Evolutionary conservation across 2,329 filamentous ascomycete species (phyloP), one percentile per base, ranked within the genome.

Genomic region (Alternaria consortialis): DNA sequence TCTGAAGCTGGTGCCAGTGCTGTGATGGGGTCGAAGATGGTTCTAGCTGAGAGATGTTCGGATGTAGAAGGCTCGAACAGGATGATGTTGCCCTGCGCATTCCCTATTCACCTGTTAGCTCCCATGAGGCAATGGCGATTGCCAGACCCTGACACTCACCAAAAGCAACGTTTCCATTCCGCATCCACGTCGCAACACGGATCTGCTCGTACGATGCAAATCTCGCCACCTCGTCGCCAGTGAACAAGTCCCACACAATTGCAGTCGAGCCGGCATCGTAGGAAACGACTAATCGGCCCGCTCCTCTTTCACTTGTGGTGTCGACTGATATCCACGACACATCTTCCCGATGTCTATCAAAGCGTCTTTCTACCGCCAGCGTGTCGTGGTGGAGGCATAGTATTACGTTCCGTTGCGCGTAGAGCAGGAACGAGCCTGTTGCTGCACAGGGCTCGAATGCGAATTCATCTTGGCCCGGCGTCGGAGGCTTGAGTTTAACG

Each of bases 231-330:
- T 97, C 93, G 61, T 93, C 89, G 50, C 95, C 95, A 0, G 93
- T 96, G 81, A 96, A 88, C 62, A 97, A 85, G 80, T 99, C 94
- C 95, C 95, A 99, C 7, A 98, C 92, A 74, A 98, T 97, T 4
- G 94, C 93, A 1, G 92, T 97, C 78, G 94, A 92, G 37, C 92
- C 90, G 17, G 87, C 87, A 83, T 99, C 95, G 74, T 97, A 97
- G 81, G 93, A 98, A 63, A 97, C 92, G 2, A 97, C 93, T 62
- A 97, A 81, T 65, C 94, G 86, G 29, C 94, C 95, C 1, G 90
- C 90, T 3, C 94, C 94, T 62, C 88, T 83, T 69, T 97, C 94
- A 78, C 94, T 97, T 57, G 92, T 88, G 74, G 94, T 98, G 78
- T 99, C 95, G 54, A 96, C 93, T 1, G 90, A 90, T 56, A 99